Evolutionary conservation across 2,329 filamentous ascomycete genomes (phyloP), one percentile per base, ranked within the genome.

Genomic region (Paraconiothyrium sp.): DNA sequence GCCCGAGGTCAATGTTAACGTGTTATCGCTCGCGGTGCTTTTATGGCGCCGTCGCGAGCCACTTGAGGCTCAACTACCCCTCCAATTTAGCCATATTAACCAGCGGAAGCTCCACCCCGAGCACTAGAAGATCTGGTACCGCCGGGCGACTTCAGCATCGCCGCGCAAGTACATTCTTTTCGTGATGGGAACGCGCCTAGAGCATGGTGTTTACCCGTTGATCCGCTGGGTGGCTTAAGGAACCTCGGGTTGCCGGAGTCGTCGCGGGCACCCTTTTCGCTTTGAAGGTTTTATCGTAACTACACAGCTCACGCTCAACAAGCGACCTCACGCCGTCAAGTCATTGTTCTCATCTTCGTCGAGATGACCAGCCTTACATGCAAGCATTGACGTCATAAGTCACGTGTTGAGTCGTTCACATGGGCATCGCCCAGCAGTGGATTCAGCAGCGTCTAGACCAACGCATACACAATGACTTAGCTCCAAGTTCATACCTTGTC

Each of bases 41-140:
- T 75, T 72, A 70, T 69, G 69, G 65, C 57, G 66, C 51, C 65
- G 67, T 66, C 69, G 69, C 66, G 64, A 46, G 20, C 67, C 65
- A 68, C 60, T 27, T 4, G 63, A 65, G 62, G 65, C 66, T 63
- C 60, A 64, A 57, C 56, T 61, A 43, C 60, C 59, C 66, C 59
- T 43, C 46, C 59, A 65, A 65, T 69, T 71, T 70, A 70, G 54
- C 69, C 67, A 67, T 70, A 63, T 77, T 78, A 77, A 63, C 76
- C 76, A 72, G 65, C 74, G 74, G 74, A 60, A 71, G 69, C 67
- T 47, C 61, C 65, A 62, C 59, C 61, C 71, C 71, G 64, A 57
- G 48, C 63, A 61, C 69, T 65, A 55, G 52, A 46, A 34, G 27
- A 55, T 41, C 35, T 54, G 35, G 27, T 54, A 41, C 22, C 22